Evolutionary conservation across 164 flowering plant genomes (phyloP), one percentile per base, ranked within the genome.

Genomic region (Nelumbo lutea): DNA sequence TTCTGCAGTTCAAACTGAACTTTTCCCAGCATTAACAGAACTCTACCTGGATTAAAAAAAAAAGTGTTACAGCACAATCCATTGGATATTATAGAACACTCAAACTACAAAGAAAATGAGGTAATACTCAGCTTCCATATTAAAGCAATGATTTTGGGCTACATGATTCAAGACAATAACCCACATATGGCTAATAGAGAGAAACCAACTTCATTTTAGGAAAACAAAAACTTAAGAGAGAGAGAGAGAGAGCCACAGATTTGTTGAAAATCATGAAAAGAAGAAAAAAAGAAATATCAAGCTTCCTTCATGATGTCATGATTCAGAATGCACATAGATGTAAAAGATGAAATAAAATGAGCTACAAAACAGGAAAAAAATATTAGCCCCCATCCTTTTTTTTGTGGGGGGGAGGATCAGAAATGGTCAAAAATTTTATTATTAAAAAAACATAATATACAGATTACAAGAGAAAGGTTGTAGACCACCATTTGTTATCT

Each of bases 1-100:
- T 79, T 90, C 73, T 91, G 96, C 68, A 94, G 85, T 76, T 88
- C 87, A 77, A 79, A 86, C 75, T 94, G 97, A 77, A 83, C 76
- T 79, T 91, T 94, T 58, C 97, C 98, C 42, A 94, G 85, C 93
- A 77, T 87, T 59, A 90, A 57, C 72, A 94, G 73, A 59, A 83
- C 90, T 75, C 79, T 83, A 64, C 93, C 97, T 91, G 86, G 80
- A 79, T 42, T 70, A 3, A 4, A 70, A 66, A 55, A 57, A 56
- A 53, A 45, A 64, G 1, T 65, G 39, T 38, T 40, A 40, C 39
- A 65, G 10, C 41, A 45, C 40, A 62, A 65, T 9, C 14, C 4
- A 53, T 42, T 45, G 47, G 11, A 53, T 57, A 61, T 43, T 43
- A 6, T 0, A 45, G 56, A 64, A 59, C 42, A 42, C 10, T 9